Evolutionary conservation across 805 yeast species (phyloP).

Genomic region (Starmerella floricola): DNA sequence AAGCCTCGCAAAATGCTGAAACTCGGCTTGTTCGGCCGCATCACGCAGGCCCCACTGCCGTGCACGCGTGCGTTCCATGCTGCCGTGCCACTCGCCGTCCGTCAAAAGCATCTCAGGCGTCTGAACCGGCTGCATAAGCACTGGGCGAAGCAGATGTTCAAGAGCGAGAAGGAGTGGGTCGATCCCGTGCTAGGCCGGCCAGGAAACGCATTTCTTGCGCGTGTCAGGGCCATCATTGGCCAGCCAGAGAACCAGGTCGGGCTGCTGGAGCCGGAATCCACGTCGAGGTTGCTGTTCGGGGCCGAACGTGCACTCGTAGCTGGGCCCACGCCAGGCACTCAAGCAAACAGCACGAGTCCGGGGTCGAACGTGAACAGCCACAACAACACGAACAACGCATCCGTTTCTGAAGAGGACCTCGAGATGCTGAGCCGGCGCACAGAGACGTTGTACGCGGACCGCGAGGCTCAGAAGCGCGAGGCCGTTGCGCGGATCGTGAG

Average conservation of each 20-base stretch:
- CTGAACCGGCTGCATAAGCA: constrained; percentile 25
- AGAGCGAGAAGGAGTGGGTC: constrained; percentile 30
- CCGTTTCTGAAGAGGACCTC: constrained; percentile 5
- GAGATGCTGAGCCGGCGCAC: constrained; percentile 23
- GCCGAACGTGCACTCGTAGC: constrained; percentile 45
- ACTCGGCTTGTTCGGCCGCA: neutral
- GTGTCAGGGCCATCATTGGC: constrained; percentile 52
- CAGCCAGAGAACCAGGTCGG: constrained; percentile 55
- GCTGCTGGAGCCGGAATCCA: constrained; percentile 49
- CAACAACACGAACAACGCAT: constrained; percentile 13
- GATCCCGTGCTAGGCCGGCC: constrained; percentile 80
- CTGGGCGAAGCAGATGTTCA: constrained; percentile 25
- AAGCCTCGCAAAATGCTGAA: neutral
- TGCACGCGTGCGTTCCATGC: constrained; percentile 17
- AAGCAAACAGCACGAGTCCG: too few relatives aligned
- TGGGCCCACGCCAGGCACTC: constrained; percentile 1
- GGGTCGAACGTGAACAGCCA: constrained; percentile 29
- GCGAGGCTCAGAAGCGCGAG: constrained; percentile 48
- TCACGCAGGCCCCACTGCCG: neutral
- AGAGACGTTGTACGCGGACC: constrained; percentile 2
- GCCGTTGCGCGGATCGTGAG: constrained; percentile 60
- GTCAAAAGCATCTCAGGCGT: constrained; percentile 22
- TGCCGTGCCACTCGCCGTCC: constrained; percentile 16
- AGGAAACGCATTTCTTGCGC: constrained; percentile 50
- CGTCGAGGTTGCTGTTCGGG: constrained; percentile 65